These are phyloP conservation scores for Boletus albobrunnescens DNA, from an alignment of 1,284 basidiomycete species.

Conservation along the genomic window DNA sequence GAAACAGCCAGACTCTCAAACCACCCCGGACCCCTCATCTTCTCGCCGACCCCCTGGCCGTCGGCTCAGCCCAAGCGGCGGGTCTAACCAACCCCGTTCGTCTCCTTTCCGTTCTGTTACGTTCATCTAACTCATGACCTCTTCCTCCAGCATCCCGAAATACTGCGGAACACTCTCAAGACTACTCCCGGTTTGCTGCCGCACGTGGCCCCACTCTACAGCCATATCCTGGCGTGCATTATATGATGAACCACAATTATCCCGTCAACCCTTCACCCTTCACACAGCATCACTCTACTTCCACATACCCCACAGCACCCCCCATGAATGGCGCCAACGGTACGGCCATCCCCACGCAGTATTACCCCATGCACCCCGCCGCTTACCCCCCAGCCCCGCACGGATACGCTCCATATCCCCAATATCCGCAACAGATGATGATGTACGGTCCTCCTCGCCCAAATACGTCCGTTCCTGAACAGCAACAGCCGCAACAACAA, in stretches of 20 bases:
- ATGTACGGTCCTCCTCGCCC: slow-evolving; percentile 53
- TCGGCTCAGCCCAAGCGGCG: slow-evolving; percentile 27
- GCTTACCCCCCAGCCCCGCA: slow-evolving; percentile 47
- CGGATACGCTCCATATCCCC: slow-evolving; percentile 53
- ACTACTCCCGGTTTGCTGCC: slow-evolving; percentile 30
- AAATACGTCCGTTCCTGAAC: slow-evolving; percentile 30
- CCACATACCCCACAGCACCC: slow-evolving; percentile 36
- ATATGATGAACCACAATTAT: slow-evolving; percentile 63
- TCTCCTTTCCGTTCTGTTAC: background rate
- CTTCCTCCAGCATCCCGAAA: slow-evolving; percentile 36
- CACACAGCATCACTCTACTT: slow-evolving; percentile 44
- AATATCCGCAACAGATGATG: slow-evolving; percentile 62
- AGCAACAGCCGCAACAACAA: slow-evolving; percentile 27
- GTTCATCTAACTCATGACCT: slow-evolving; percentile 13
- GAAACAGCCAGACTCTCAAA: slow-evolving; percentile 37
- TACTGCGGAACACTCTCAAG: slow-evolving; percentile 38
- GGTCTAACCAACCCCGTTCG: slow-evolving; percentile 19
- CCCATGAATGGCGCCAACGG: slow-evolving; percentile 42
- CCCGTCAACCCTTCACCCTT: slow-evolving; percentile 57
- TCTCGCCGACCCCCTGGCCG: slow-evolving; percentile 24
- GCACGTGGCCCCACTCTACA: slow-evolving; percentile 46
- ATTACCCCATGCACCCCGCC: slow-evolving; percentile 56
- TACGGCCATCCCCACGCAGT: slow-evolving; percentile 46
- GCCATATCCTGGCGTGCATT: slow-evolving; percentile 45
- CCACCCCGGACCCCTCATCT: slow-evolving; percentile 20